These are phyloP conservation scores for Vigna reflexopilosa DNA, from an alignment of 306 rosid species.

Conservation along the genomic window DNA sequence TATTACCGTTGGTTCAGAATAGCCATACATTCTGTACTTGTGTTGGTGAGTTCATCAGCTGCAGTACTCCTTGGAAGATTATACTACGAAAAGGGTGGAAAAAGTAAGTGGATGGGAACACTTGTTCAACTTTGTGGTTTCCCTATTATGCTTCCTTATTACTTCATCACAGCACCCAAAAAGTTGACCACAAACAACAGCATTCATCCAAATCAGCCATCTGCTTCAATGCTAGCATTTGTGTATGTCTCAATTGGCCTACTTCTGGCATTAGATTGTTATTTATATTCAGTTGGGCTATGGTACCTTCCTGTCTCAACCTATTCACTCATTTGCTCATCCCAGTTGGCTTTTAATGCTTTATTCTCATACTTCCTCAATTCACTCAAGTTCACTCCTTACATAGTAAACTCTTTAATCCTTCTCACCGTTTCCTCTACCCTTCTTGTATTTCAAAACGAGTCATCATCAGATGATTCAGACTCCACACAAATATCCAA, in stretches of 20 bases:
- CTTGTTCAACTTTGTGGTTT: constrained; percentile 41
- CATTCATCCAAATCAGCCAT: constrained; percentile 32
- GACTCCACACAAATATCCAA: constrained; percentile 16
- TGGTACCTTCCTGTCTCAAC: constrained; percentile 48
- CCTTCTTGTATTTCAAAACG: constrained; percentile 42
- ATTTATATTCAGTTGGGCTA: constrained; percentile 43
- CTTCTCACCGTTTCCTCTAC: constrained; percentile 46
- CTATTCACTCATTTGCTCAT: constrained; percentile 37
- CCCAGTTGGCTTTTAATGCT: constrained; percentile 50
- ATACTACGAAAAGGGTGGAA: constrained; percentile 46
- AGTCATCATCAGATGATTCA: constrained; percentile 30
- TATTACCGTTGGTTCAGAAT: constrained; percentile 40
- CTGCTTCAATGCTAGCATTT: constrained; percentile 30
- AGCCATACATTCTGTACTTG: constrained; percentile 34
- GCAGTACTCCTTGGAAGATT: constrained; percentile 50
- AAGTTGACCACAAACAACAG: constrained; percentile 6
- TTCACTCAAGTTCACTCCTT: constrained; percentile 48
- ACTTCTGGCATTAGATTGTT: constrained; percentile 31
- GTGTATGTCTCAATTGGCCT: constrained; percentile 47
- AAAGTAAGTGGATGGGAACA: constrained; percentile 51
- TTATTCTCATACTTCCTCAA: constrained; percentile 44
- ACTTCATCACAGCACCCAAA: constrained; percentile 35
- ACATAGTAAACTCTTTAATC: constrained; percentile 44
- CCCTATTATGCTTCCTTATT: constrained; percentile 43
- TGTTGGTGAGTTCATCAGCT: constrained; percentile 33